phyloP scores from a whole-genome alignment of 2,329 filamentous ascomycete species.

The Sphaerostilbella broomeana region DNA sequence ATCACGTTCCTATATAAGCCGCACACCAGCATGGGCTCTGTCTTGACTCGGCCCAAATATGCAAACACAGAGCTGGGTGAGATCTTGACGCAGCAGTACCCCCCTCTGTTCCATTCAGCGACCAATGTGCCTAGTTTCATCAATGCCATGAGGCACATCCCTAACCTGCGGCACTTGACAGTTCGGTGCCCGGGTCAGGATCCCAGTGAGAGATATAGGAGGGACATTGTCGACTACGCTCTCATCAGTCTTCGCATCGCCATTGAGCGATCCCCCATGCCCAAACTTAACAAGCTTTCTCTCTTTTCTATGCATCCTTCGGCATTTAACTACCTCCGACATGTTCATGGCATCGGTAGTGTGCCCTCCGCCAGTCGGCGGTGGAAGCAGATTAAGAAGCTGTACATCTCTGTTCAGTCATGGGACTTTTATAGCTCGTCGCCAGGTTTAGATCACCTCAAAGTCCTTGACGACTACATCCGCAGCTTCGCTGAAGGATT shows the following conservation, averaged over 20 bases:
- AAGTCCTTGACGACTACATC: constrained; percentile 76
- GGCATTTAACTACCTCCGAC: constrained; percentile 71
- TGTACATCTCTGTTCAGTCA: constrained; percentile 65
- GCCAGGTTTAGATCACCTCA: constrained; percentile 62
- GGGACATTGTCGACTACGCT: constrained; percentile 78
- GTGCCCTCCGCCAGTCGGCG: constrained; percentile 63
- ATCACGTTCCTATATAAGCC: constrained; percentile 77
- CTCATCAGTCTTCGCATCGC: constrained; percentile 82
- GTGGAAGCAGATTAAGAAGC: constrained; percentile 71
- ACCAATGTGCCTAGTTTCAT: constrained; percentile 84
- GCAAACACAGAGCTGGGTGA: constrained; percentile 73
- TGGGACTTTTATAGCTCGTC: constrained; percentile 57
- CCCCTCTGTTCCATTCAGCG: constrained; percentile 80
- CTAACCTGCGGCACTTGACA: constrained; percentile 65
- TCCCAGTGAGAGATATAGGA: constrained; percentile 61
- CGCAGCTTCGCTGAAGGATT: constrained; percentile 60
- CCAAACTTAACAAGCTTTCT: constrained; percentile 61
- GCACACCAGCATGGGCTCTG: constrained; percentile 58
- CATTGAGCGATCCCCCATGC: constrained; percentile 64
- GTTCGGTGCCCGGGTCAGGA: constrained; percentile 71
- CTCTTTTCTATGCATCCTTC: constrained; percentile 68
- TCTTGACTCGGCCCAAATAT: constrained; percentile 65
- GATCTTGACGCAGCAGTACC: constrained; percentile 78
- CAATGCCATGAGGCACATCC: constrained; percentile 60
- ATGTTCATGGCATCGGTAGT: constrained; percentile 66